Evolutionary conservation across 2,329 filamentous ascomycete genomes (phyloP).

Genomic region (Penicillium sp.): DNA sequence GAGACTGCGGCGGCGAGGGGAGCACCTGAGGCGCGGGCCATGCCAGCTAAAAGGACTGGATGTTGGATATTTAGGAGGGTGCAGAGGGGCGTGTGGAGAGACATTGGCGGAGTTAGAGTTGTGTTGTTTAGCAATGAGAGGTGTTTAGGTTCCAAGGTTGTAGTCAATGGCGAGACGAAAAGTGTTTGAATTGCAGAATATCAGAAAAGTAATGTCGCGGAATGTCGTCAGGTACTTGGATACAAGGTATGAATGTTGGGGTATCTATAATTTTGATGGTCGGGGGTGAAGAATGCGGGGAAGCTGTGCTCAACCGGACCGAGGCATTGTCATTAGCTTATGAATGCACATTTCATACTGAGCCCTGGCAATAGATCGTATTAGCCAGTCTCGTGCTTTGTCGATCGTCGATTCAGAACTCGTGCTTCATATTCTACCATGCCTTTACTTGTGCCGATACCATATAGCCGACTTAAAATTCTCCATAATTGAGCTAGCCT

Average conservation of each 20-base stretch:
- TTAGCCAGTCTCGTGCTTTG: background rate
- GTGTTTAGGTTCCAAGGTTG: too few relatives aligned
- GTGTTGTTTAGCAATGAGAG: background rate
- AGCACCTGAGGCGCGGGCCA: constrained; percentile 82
- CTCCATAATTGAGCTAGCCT: too few relatives aligned
- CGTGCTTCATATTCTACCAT: background rate
- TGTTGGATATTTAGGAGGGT: constrained; percentile 79
- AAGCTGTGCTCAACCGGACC: background rate
- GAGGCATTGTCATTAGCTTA: background rate
- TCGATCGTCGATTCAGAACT: background rate
- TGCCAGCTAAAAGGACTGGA: constrained; percentile 88
- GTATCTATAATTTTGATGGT: background rate
- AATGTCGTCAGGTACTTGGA: background rate
- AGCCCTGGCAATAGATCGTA: background rate
- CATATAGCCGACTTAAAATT: background rate
- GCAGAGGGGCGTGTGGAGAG: constrained; percentile 76
- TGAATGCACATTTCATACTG: background rate
- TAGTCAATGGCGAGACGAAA: background rate
- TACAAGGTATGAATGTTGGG: background rate
- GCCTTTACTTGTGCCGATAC: background rate
- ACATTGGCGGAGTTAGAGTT: constrained; percentile 21
- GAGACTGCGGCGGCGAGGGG: constrained; percentile 81
- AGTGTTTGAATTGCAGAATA: background rate
- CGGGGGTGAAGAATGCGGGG: constrained; percentile 2
- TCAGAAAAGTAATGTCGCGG: background rate